Conservation (phyloP, 179 eudicot genomes). For the Beta lomatogona region DNA sequence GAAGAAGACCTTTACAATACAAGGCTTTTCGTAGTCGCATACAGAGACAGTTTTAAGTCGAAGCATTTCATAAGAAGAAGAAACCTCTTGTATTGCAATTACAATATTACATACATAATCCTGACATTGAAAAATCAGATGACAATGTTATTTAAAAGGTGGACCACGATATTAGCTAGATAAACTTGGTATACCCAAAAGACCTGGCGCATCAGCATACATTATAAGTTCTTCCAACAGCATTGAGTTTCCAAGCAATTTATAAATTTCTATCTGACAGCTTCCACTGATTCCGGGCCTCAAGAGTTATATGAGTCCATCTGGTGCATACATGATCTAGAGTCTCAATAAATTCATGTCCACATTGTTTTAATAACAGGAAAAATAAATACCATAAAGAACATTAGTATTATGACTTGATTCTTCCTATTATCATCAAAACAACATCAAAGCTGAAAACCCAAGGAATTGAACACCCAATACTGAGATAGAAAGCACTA, state of each 20-base stretch:
- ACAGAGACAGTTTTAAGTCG: conserved; percentile 9
- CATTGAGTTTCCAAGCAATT: neutral
- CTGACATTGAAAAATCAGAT: neutral
- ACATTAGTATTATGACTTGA: no score
- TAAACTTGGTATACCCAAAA: no score
- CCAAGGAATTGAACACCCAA: neutral
- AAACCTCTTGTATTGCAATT: neutral
- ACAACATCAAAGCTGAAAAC: neutral
- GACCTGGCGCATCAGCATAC: neutral
- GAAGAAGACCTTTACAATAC: neutral
- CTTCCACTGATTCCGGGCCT: neutral
- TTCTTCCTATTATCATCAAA: no score
- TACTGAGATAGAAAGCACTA: neutral
- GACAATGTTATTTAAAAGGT: no score
- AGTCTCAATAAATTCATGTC: no score
- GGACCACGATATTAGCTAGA: no score
- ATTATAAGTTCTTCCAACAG: conserved; percentile 10
- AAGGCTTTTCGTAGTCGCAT: conserved; percentile 1
- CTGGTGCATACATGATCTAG: no score
- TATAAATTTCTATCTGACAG: neutral
- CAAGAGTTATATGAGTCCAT: no score
- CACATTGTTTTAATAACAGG: no score
- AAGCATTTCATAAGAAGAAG: neutral
- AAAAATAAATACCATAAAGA: no score
- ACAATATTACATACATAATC: neutral